phyloP scores from a whole-genome alignment of 352 stramenopile species.

The Phytophthora capsici region DNA sequence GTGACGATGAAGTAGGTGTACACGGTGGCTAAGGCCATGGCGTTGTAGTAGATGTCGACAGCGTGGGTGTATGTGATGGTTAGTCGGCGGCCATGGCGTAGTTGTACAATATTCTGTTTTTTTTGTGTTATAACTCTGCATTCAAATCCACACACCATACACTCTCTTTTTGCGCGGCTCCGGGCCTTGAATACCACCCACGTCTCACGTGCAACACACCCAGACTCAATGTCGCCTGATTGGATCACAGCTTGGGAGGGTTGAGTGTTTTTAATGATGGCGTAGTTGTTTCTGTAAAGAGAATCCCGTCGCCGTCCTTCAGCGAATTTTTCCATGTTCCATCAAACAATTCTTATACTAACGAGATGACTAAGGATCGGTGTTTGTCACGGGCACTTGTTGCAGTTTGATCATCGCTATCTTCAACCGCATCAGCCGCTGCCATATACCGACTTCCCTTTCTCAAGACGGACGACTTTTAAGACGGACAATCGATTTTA shows the following conservation, averaged over 20 bases:
- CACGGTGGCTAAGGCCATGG: no score
- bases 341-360: constrained; percentile 7
- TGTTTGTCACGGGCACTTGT: neutral
- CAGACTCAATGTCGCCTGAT: neutral
- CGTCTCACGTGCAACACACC: neutral
- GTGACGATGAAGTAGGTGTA: no score
- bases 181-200: neutral
- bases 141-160: constrained; percentile 5
- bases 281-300: neutral
- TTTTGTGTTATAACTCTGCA: neutral
- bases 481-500: no score
- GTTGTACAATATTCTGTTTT: constrained; percentile 15
- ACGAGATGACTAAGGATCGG: neutral
- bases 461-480: no score
- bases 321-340: neutral
- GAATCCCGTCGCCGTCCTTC: neutral
- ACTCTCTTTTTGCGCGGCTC: neutral
- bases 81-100: no score
- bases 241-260: no score
- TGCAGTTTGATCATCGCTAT: no score
- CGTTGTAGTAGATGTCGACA: no score
- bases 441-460: no score
- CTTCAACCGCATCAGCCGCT: neutral
- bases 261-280: neutral
- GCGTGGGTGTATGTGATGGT: no score